Conservation (phyloP, 2,329 filamentous ascomycete genomes). For the Neofusicoccum cordaticola region DNA sequence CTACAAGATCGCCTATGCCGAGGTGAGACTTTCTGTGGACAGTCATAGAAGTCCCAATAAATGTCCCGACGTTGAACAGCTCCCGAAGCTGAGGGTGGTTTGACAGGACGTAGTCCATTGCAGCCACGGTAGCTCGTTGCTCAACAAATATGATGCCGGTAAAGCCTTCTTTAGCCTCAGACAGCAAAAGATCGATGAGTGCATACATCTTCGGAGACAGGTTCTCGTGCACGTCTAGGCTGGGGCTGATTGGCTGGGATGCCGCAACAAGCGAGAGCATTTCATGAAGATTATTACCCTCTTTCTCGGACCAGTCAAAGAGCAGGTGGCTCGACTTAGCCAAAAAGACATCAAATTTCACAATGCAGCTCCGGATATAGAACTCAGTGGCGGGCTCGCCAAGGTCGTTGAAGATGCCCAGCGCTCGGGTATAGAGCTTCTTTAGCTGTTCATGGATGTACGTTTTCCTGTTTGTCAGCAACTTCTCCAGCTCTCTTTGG, state of each 20-base stretch:
- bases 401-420: slow-evolving; percentile 36
- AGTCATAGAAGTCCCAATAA: slow-evolving; percentile 49
- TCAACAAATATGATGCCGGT: slow-evolving; percentile 34
- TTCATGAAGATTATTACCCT: slow-evolving; percentile 34
- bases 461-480: slow-evolving; percentile 29
- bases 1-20: slow-evolving; percentile 47
- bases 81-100: slow-evolving; percentile 30
- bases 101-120: slow-evolving; percentile 39
- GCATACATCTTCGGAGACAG: slow-evolving; percentile 36
- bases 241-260: not conserved
- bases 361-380: slow-evolving; percentile 39
- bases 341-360: not conserved
- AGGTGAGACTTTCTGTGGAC: slow-evolving; percentile 38
- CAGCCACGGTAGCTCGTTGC: slow-evolving; percentile 39
- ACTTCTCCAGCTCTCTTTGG: slow-evolving; percentile 1
- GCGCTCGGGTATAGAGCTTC: slow-evolving; percentile 31
- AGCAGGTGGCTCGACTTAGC: not conserved
- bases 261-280: not conserved
- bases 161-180: slow-evolving; percentile 32
- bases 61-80: slow-evolving; percentile 45
- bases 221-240: not conserved
- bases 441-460: slow-evolving; percentile 41
- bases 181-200: slow-evolving; percentile 36
- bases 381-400: slow-evolving; percentile 37
- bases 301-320: slow-evolving; percentile 25